These are phyloP conservation scores for Verticillium alfalfae DNA, from an alignment of 2,329 filamentous ascomycete species.

Conservation along the genomic window DNA sequence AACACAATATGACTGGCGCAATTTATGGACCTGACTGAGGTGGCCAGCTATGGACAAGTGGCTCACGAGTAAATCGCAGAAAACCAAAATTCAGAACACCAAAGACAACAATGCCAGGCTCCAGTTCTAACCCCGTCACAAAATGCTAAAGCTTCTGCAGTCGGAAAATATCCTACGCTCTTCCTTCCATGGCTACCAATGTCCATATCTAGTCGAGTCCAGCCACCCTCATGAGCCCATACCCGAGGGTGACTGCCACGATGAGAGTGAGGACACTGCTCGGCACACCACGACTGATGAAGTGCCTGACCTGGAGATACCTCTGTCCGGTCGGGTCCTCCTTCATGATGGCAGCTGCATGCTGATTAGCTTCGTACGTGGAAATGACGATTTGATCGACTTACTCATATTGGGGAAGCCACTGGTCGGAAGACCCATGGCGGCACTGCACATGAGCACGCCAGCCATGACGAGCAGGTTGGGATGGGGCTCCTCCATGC, in stretches of 20 bases:
- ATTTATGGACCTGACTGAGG: no score
- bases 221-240: constrained; percentile 78
- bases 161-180: no score
- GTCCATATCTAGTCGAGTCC: constrained; percentile 40
- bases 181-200: background rate
- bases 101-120: background rate
- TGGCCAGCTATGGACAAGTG: background rate
- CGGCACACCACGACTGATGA: constrained; percentile 88
- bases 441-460: constrained; percentile 95
- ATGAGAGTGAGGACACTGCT: constrained; percentile 74
- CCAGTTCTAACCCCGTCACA: background rate
- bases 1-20: background rate
- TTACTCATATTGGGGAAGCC: constrained; percentile 99
- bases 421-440: constrained; percentile 91
- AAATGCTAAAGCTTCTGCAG: background rate
- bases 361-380: background rate
- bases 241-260: constrained; percentile 84
- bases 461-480: constrained; percentile 94
- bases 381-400: constrained; percentile 29
- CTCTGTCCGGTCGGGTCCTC: constrained; percentile 90
- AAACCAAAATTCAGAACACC: background rate
- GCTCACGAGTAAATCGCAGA: background rate
- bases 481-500: constrained; percentile 85
- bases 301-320: constrained; percentile 89
- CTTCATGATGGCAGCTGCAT: constrained; percentile 93